A percentile compares a stretch with the other conserved stretches of the same genome.
phyloP scores from a whole-genome alignment of 164 flowering plant genomes.

The Pachysandra terminalis region DNA sequence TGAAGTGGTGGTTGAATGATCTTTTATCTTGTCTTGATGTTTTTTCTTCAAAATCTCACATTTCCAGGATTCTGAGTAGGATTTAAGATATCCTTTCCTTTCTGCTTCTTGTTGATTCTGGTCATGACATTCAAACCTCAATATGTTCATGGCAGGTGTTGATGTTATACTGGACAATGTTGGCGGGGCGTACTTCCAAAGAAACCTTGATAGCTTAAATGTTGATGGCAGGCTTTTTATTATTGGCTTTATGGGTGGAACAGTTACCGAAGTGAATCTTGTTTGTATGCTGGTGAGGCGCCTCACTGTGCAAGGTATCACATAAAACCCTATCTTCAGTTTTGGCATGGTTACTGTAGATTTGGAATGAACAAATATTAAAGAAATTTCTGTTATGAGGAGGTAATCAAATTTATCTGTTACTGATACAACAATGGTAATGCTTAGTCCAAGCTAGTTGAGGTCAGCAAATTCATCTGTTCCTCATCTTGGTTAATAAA shows the following conservation, averaged over 20 bases:
- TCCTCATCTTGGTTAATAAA: no score
- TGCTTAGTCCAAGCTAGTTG: no score
- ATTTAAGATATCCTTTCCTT: neutral
- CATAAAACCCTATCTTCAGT: neutral
- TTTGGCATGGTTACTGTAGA: neutral
- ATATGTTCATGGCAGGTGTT: conserved; percentile 50
- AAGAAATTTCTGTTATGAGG: no score
- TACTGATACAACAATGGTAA: no score
- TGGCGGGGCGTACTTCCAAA: conserved; percentile 75
- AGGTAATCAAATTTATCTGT: neutral
- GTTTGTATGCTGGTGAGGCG: conserved; percentile 58
- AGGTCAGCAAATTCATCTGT: no score
- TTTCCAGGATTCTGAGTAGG: neutral
- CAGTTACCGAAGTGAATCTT: conserved; percentile 55
- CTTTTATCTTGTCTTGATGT: neutral
- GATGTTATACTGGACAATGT: conserved; percentile 85
- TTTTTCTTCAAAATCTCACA: no score
- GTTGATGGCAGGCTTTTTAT: conserved; percentile 86
- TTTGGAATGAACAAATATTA: neutral
- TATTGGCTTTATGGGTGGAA: conserved; percentile 70
- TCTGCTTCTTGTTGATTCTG: neutral
- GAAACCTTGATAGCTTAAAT: conserved; percentile 71
- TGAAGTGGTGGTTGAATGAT: neutral
- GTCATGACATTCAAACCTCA: neutral
- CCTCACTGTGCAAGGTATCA: conserved; percentile 85